Evolutionary conservation across 2,329 filamentous ascomycete species (phyloP).

Genomic region (Ceratocystis lukuohia): DNA sequence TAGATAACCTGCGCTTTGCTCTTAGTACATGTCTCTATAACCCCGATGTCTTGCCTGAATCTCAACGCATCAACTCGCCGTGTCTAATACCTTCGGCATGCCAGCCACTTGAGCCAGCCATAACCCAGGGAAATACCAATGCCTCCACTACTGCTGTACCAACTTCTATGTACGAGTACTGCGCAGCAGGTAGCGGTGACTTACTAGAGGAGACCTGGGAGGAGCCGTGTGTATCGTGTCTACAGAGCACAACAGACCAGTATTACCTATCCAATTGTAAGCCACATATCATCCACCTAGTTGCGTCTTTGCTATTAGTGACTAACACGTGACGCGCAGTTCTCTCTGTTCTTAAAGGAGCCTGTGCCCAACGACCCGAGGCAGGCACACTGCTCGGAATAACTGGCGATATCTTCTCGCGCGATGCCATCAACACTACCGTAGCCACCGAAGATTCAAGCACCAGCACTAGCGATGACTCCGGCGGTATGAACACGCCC

Average conservation of each 20-base stretch:
- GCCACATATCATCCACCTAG: conserved; percentile 20
- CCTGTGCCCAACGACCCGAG: conserved; percentile 34
- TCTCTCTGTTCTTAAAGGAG: conserved; percentile 34
- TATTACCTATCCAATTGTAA: conserved; percentile 38
- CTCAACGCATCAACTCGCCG: conserved; percentile 28
- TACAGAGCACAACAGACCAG: conserved; percentile 31
- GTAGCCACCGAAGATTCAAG: conserved; percentile 15
- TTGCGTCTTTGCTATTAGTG: conserved; percentile 11
- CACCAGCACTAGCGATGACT: conserved; percentile 23
- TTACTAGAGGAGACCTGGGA: conserved; percentile 26
- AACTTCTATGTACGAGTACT: conserved; percentile 30
- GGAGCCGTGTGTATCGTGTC: conserved; percentile 32
- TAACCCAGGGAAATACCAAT: conserved; percentile 27
- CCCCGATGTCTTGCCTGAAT: conserved; percentile 25
- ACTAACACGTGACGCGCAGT: conserved; percentile 27
- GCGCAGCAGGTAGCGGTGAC: conserved; percentile 27
- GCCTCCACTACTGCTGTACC: conserved; percentile 21
- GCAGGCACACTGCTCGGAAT: conserved; percentile 30
- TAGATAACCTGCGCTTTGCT: conserved; percentile 39
- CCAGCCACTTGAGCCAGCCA: conserved; percentile 28
- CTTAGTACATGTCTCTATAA: conserved; percentile 35
- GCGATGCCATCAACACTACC: conserved; percentile 30
- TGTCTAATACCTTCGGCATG: conserved; percentile 34
- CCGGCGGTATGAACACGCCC: conserved; percentile 31
- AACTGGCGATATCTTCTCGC: conserved; percentile 32